Percentiles rank a stretch among this genome's conserved stretches.
Conservation (phyloP, 805 yeast genomes). For the Starmerella bombi region DNA sequence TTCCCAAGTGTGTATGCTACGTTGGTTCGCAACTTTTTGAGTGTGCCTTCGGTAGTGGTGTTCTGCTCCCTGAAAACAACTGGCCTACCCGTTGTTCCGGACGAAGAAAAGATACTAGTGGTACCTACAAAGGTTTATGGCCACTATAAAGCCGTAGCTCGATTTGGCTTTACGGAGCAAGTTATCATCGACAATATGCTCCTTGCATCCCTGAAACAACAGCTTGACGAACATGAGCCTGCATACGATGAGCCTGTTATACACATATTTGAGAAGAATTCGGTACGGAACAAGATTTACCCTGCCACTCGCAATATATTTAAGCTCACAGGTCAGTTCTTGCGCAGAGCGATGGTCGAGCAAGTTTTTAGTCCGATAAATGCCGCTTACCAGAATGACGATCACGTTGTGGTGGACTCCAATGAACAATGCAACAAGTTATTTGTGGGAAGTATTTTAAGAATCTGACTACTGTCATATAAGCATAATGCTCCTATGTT, state of each 20-base stretch:
- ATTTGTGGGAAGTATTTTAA: constrained; percentile 7
- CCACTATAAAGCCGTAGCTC: constrained; percentile 36
- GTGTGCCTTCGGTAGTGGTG: constrained; percentile 35
- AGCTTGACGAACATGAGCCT: background rate
- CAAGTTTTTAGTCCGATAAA: constrained; percentile 10
- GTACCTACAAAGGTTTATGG: constrained; percentile 32
- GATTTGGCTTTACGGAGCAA: constrained; percentile 35
- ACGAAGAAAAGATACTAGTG: constrained; percentile 32
- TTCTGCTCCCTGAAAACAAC: constrained; percentile 34
- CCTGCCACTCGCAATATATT: constrained; percentile 3
- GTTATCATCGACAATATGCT: background rate
- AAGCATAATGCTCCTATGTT: too few relatives aligned
- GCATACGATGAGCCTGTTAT: background rate
- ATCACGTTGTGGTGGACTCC: constrained; percentile 1
- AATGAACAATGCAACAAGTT: constrained; percentile 3
- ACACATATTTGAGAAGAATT: constrained; percentile 13
- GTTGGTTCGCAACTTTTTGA: constrained; percentile 32
- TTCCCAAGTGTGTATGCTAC: constrained; percentile 34
- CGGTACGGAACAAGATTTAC: background rate
- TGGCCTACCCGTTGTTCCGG: constrained; percentile 33
- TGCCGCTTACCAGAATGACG: constrained; percentile 11
- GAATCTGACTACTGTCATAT: too few relatives aligned
- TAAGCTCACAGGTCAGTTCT: background rate
- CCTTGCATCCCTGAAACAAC: background rate
- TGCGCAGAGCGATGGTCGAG: constrained; percentile 7